Percentiles rank a stretch among this genome's conserved stretches.
phyloP scores from a whole-genome alignment of 768 basidiomycete genomes.

The Kwoniella sp. region DNA sequence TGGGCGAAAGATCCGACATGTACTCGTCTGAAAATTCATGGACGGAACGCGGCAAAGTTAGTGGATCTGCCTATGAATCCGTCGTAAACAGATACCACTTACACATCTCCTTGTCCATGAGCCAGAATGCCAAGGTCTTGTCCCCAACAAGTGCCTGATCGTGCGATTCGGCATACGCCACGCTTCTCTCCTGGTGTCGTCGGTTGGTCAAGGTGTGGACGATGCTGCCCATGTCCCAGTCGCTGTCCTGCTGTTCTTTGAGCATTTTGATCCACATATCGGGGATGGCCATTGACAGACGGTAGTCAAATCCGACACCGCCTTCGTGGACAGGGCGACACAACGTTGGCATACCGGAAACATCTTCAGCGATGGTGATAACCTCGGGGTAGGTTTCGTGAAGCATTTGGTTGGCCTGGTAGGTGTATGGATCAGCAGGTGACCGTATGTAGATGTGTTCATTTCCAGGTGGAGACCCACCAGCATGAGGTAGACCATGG shows the following conservation, averaged over 20 bases:
- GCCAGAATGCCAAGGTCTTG: conserved; percentile 98
- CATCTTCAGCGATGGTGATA: conserved; percentile 96
- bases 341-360: conserved; percentile 97
- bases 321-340: conserved; percentile 75
- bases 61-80: neutral
- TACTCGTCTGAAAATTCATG: conserved; percentile 67
- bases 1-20: conserved; percentile 82
- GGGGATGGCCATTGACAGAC: conserved; percentile 95
- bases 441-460: neutral
- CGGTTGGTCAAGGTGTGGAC: conserved; percentile 88
- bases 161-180: conserved; percentile 93
- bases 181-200: conserved; percentile 82
- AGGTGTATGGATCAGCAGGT: neutral
- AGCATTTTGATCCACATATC: conserved; percentile 99
- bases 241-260: conserved; percentile 82
- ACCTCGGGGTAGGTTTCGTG: conserved; percentile 75
- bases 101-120: conserved; percentile 99
- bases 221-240: conserved; percentile 86
- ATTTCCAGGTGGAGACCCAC: conserved; percentile 60
- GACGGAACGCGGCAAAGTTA: neutral
- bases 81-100: conserved; percentile 54
- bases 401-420: conserved; percentile 86
- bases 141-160: conserved; percentile 98
- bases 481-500: conserved; percentile 93
- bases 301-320: conserved; percentile 96